Evolutionary conservation across 208 protist genomes (phyloP).

Genomic region (Blastocrithidia nonstop): DNA sequence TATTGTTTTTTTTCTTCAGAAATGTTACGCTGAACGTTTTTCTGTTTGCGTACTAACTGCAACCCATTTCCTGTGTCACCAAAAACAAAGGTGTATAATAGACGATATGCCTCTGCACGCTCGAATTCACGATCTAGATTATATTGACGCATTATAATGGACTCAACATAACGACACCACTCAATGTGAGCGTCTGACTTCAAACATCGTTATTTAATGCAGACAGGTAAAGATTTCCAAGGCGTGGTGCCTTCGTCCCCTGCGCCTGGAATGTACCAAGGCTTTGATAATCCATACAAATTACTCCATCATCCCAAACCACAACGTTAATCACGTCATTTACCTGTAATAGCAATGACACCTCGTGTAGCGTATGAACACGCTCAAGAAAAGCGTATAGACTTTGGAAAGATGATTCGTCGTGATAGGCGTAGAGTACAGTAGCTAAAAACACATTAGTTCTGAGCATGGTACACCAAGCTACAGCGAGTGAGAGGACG

Average conservation of each 20-base stretch:
- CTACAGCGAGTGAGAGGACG: constrained; percentile 80
- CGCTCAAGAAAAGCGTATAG: constrained; percentile 66
- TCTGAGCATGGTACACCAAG: constrained; percentile 87
- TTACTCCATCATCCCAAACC: constrained; percentile 79
- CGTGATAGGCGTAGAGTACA: constrained; percentile 51
- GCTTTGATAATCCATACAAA: constrained; percentile 76
- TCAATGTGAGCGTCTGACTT: constrained; percentile 89
- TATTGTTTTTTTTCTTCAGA: too few species aligned
- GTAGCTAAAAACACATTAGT: constrained; percentile 63
- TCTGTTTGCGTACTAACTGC: constrained; percentile 39
- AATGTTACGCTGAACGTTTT: constrained; percentile 11
- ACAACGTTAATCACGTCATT: constrained; percentile 74
- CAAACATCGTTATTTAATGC: constrained; percentile 67
- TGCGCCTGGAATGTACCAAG: constrained; percentile 77
- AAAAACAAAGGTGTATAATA: constrained; percentile 37
- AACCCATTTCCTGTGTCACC: constrained; percentile 72
- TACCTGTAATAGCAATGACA: constrained; percentile 83
- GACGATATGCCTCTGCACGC: constrained; percentile 63
- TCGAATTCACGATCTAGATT: constrained; percentile 71
- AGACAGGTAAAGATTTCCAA: constrained; percentile 74
- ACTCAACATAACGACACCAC: constrained; percentile 61
- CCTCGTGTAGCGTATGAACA: constrained; percentile 83
- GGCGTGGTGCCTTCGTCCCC: constrained; percentile 71
- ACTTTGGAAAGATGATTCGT: constrained; percentile 65
- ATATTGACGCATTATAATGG: constrained; percentile 73